A percentile compares a stretch with the other conserved stretches of the same genome.
phyloP scores from a whole-genome alignment of 306 rosid species.

The Hylodesmum podocarpum region DNA sequence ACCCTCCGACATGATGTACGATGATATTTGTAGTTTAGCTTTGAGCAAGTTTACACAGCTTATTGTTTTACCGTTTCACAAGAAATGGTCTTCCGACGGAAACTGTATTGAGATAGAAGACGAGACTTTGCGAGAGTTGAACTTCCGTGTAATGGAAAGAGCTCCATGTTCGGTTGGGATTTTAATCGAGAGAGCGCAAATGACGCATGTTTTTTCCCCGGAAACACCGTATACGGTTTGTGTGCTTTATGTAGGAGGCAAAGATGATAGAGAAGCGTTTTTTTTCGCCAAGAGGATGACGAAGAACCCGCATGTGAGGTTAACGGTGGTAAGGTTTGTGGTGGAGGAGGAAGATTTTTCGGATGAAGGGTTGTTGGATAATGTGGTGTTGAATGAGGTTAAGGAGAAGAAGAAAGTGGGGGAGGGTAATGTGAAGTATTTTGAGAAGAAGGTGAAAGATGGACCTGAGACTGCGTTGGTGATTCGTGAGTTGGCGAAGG shows the following conservation, averaged over 20 bases:
- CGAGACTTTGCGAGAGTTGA: constrained; percentile 41
- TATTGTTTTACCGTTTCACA: constrained; percentile 65
- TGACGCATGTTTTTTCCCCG: constrained; percentile 21
- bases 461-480: constrained; percentile 46
- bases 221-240: constrained; percentile 38
- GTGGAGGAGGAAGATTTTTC: too few relatives aligned
- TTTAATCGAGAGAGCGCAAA: constrained; percentile 43
- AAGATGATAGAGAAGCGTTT: constrained; percentile 69
- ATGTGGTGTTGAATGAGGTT: constrained; percentile 27
- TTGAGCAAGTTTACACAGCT: constrained; percentile 57
- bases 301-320: constrained; percentile 31
- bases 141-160: constrained; percentile 44
- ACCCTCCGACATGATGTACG: constrained; percentile 57
- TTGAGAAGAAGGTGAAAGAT: constrained; percentile 39
- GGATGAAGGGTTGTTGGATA: too few relatives aligned
- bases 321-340: constrained; percentile 39
- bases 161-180: constrained; percentile 78
- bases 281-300: constrained; percentile 46
- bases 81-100: constrained; percentile 57
- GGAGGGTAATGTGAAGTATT: constrained; percentile 25
- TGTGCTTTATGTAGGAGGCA: constrained; percentile 66
- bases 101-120: constrained; percentile 44
- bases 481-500: constrained; percentile 30
- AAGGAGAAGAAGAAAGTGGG: background rate
- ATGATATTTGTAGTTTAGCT: constrained; percentile 65